Conservation (phyloP, 2,329 filamentous ascomycete genomes). For the Escovopsis sp. region DNA sequence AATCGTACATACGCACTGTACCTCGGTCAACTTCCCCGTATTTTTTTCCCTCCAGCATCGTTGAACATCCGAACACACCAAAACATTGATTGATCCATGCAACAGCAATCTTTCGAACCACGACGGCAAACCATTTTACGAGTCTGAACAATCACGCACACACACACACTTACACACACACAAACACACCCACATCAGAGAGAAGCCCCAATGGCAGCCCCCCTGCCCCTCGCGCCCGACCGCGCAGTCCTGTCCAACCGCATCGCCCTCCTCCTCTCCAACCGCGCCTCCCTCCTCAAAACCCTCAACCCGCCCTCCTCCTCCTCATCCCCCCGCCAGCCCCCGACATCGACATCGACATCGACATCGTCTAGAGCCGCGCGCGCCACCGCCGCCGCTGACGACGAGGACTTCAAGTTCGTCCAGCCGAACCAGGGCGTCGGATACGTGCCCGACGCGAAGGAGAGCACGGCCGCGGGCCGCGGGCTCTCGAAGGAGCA, state of each 20-base stretch:
- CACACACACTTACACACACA: no score
- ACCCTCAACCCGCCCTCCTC: slow-evolving; percentile 14
- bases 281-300: slow-evolving; percentile 19
- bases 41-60: no score
- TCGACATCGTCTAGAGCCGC: slow-evolving; percentile 1
- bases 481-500: slow-evolving; percentile 13
- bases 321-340: slow-evolving; percentile 1
- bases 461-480: slow-evolving; percentile 5
- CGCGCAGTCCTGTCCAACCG: slow-evolving; percentile 26
- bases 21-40: no score
- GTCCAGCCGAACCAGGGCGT: slow-evolving; percentile 24
- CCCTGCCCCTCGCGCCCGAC: slow-evolving; percentile 23
- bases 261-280: slow-evolving; percentile 25
- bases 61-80: no score
- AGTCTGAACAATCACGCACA: no score
- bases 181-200: no score
- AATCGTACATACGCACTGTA: no score
- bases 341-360: neutral
- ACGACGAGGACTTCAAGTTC: slow-evolving; percentile 13
- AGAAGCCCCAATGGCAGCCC: neutral
- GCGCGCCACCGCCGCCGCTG: slow-evolving; percentile 9
- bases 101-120: no score
- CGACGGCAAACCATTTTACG: no score
- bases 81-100: no score
- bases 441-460: slow-evolving; percentile 21